Base-by-base conservation (phyloP, 2,329 filamentous ascomycete genomes). In the Mariannaea sp. region DNA sequence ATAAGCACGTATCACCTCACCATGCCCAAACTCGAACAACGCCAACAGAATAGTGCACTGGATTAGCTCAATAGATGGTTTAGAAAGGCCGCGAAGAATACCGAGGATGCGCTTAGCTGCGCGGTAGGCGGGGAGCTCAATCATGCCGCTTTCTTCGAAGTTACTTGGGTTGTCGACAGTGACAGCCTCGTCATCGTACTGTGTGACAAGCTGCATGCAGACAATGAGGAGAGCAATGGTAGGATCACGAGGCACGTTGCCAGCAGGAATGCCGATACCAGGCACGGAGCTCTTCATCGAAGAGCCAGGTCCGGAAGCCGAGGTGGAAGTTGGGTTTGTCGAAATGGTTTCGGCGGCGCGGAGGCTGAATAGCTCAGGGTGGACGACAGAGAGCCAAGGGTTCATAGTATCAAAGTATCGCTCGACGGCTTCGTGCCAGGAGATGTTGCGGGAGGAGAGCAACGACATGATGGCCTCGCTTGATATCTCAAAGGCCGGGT, bases 11-110 rank as follows among this genome's bases (percentile, higher is more conserved):
- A 65, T 62, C 26, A 72, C 67, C 27, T 75, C 70, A 26, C 75
- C 75, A 53, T 77, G 75, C 2, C 75, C 75, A 55, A 77, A 75
- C 56, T 77, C 75, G 58, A 75, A 77, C 35, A 77, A 63, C 4
- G 73, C 71, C 35, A 77, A 58, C 49, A 77, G 60, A 16, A 74
- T 68, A 22, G 70, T 72, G 52, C 72, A 74, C 59, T 77, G 75
- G 10, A 76, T 65, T 20, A 76, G 62, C 64, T 74, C 73, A 20
- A 76, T 65, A 24, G 62, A 71, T 7, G 73, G 72, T 17, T 67
- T 65, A 10, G 66, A 62, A 44, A 72, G 68, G 14, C 67, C 67
- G 43, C 73, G 68, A 14, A 74, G 56, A 39, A 75, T 55, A 14
- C 69, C 66, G 24, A 75, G 65, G 35, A 73, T 64, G 13, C 75